These are phyloP conservation scores for Zygosaccharomyces pseudorouxii DNA, from an alignment of 805 yeast genomes.

Conservation along the genomic window DNA sequence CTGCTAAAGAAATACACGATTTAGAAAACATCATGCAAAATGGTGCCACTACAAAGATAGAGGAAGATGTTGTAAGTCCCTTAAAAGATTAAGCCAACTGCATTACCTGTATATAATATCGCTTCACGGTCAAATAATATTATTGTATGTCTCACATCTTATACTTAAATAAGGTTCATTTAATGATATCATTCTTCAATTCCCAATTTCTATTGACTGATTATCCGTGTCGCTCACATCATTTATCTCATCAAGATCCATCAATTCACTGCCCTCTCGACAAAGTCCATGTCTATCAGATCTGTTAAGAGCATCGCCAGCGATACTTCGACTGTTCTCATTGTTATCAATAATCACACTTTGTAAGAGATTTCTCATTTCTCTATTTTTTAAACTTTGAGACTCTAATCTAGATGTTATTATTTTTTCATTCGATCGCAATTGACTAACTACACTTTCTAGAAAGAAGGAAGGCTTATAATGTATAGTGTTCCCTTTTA, in stretches of 20 bases:
- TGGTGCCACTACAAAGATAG: slow-evolving; percentile 51
- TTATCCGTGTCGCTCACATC: slow-evolving; percentile 19
- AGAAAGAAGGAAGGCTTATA: slow-evolving; percentile 12
- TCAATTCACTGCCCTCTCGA: slow-evolving; percentile 7
- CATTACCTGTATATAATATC: slow-evolving; percentile 3
- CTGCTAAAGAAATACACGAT: slow-evolving; percentile 81
- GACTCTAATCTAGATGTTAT: slow-evolving; percentile 8
- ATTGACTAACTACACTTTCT: slow-evolving; percentile 11
- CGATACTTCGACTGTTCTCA: neutral
- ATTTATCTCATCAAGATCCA: slow-evolving; percentile 20
- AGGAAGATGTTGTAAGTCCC: slow-evolving; percentile 41
- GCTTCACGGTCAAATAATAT: neutral
- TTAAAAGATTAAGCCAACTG: slow-evolving; percentile 11
- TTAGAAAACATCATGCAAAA: slow-evolving; percentile 61
- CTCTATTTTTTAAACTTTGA: slow-evolving; percentile 7
- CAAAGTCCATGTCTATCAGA: neutral
- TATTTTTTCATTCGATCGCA: slow-evolving; percentile 9
- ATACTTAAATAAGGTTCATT: neutral
- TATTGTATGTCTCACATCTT: neutral
- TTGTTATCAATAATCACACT: slow-evolving; percentile 14
- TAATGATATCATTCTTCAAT: neutral
- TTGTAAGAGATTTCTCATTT: slow-evolving; percentile 14
- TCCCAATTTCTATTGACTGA: slow-evolving; percentile 10
- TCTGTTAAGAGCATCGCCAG: neutral
- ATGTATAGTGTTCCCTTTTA: slow-evolving; percentile 17